Evolutionary conservation across 1,284 basidiomycete genomes (phyloP).

Genomic region (Marasmius tenuissimus): DNA sequence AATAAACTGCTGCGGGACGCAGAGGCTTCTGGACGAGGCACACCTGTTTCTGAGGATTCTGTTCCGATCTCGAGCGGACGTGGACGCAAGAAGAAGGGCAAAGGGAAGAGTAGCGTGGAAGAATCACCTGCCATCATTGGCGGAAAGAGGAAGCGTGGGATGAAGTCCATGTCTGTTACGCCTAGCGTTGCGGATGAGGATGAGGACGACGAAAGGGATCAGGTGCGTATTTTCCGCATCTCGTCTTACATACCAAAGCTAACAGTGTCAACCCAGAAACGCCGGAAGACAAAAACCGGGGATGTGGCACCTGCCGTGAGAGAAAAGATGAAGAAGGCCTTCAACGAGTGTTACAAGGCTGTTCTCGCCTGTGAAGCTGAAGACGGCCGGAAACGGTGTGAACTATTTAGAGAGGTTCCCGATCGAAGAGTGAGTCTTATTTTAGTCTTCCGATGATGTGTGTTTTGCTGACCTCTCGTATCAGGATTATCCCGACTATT

Average conservation of each 20-base stretch:
- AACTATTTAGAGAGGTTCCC: conserved; percentile 81
- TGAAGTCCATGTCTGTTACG: conserved; percentile 75
- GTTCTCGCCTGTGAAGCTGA: conserved; percentile 75
- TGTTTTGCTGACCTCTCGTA: conserved; percentile 10
- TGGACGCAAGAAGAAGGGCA: conserved; percentile 54
- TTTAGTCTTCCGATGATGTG: background rate
- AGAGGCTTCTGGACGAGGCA: conserved; percentile 54
- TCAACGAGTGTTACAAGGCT: conserved; percentile 80
- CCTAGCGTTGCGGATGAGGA: conserved; percentile 74
- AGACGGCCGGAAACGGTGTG: conserved; percentile 76
- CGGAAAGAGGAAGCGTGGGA: conserved; percentile 70
- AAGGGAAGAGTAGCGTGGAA: conserved; percentile 50
- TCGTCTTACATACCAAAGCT: background rate
- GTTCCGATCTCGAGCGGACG: conserved; percentile 53
- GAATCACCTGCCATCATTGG: conserved; percentile 35
- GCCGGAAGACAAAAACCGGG: conserved; percentile 64
- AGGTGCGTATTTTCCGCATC: conserved; percentile 42
- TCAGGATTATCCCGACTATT: conserved; percentile 91
- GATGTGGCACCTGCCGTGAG: conserved; percentile 55
- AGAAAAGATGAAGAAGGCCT: conserved; percentile 83
- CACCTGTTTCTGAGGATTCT: conserved; percentile 63
- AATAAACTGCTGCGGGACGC: conserved; percentile 54
- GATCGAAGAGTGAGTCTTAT: conserved; percentile 59
- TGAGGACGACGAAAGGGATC: conserved; percentile 64
- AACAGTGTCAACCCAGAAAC: conserved; percentile 53